phyloP scores from a whole-genome alignment of 2,329 filamentous ascomycete species.

The Ceratocystis variospora region DNA sequence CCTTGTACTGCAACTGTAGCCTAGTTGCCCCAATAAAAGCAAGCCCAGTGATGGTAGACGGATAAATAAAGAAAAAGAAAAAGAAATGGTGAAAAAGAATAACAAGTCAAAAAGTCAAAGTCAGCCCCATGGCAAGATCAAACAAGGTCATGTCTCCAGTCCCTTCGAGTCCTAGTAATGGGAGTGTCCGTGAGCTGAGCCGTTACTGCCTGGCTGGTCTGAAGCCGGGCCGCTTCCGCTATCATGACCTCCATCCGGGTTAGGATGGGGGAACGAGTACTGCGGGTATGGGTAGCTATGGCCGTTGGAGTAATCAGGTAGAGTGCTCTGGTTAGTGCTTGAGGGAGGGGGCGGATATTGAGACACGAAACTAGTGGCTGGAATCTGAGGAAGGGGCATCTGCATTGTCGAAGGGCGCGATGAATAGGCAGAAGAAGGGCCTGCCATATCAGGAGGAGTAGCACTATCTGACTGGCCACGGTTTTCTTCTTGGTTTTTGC shows the following conservation, averaged over 20 bases:
- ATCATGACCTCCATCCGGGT: not conserved
- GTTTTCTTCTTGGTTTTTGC: slow-evolving; percentile 40
- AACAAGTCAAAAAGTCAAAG: not conserved
- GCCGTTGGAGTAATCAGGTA: slow-evolving; percentile 38
- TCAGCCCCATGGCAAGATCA: not conserved
- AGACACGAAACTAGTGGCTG: not conserved
- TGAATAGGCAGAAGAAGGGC: not conserved
- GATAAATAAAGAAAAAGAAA: not conserved
- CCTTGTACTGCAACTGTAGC: not conserved
- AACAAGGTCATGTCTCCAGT: not conserved
- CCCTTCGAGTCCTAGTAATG: not conserved
- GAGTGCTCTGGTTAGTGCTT: slow-evolving; percentile 37
- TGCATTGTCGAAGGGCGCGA: slow-evolving; percentile 7
- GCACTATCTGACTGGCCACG: slow-evolving; percentile 1
- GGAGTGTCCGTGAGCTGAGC: slow-evolving; percentile 43
- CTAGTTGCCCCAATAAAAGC: not conserved
- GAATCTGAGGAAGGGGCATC: slow-evolving; percentile 13
- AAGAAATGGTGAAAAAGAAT: not conserved
- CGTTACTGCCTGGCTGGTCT: slow-evolving; percentile 41
- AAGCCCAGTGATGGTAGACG: slow-evolving; percentile 7
- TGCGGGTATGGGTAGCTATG: slow-evolving; percentile 44
- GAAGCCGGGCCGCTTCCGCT: not conserved
- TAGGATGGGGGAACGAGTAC: not conserved
- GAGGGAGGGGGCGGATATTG: slow-evolving; percentile 22
- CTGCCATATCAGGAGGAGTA: slow-evolving; percentile 2